Conservation (phyloP, 2,329 filamentous ascomycete genomes). For the Verticillium dahliae region DNA sequence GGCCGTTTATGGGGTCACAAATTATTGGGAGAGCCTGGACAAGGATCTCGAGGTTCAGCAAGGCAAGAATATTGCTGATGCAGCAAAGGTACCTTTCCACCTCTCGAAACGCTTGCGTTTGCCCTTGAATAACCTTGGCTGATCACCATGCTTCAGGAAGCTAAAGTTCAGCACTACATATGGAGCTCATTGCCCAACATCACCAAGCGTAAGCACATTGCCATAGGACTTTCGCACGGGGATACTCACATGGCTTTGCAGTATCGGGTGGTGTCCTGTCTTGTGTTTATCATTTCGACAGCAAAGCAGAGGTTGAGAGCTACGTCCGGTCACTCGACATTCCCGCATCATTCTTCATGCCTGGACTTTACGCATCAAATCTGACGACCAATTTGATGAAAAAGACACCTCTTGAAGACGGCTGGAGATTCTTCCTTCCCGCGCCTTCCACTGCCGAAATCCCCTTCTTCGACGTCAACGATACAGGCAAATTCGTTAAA, state of each 20-base stretch:
- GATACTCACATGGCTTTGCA: background rate
- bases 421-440: slow-evolving; percentile 24
- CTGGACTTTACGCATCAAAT: slow-evolving; percentile 51
- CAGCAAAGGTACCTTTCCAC: slow-evolving; percentile 26
- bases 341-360: slow-evolving; percentile 43
- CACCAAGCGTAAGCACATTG: slow-evolving; percentile 18
- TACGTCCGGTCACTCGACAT: slow-evolving; percentile 46
- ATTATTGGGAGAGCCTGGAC: slow-evolving; percentile 27
- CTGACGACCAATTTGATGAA: slow-evolving; percentile 21
- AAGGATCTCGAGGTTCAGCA: slow-evolving; percentile 30
- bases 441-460: slow-evolving; percentile 19
- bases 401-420: slow-evolving; percentile 15
- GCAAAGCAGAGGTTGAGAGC: slow-evolving; percentile 48
- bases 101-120: background rate
- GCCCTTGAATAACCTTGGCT: slow-evolving; percentile 3
- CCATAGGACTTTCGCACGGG: no score
- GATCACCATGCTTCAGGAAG: slow-evolving; percentile 12
- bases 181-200: slow-evolving; percentile 37
- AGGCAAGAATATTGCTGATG: slow-evolving; percentile 40
- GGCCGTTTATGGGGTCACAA: slow-evolving; percentile 34
- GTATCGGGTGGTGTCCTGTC: slow-evolving; percentile 25
- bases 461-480: slow-evolving; percentile 27
- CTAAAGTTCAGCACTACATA: slow-evolving; percentile 37
- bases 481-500: slow-evolving; percentile 33
- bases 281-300: slow-evolving; percentile 45